phyloP scores from a whole-genome alignment of 108 stramenopile species.

The Skeletonema grethae region DNA sequence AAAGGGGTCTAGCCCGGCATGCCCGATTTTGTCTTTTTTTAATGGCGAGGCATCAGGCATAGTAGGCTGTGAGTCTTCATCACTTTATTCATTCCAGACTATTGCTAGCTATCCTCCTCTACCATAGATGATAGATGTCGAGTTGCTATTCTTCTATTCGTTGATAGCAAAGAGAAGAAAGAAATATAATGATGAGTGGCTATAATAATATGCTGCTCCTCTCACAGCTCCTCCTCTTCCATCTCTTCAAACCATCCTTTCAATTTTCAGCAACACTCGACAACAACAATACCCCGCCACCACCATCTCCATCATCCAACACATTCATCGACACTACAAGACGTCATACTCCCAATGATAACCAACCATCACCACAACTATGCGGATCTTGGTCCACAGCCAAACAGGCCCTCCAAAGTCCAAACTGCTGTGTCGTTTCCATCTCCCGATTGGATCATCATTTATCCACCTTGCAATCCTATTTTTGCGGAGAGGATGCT shows the following conservation, averaged over 20 bases:
- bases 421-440: slow-evolving; percentile 49
- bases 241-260: background rate
- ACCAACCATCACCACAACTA: background rate
- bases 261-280: background rate
- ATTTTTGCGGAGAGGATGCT: slow-evolving; percentile 40
- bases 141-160: too few relatives aligned
- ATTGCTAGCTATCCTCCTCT: too few relatives aligned
- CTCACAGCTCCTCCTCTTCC: background rate
- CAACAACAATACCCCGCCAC: background rate
- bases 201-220: background rate
- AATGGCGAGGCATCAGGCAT: too few relatives aligned
- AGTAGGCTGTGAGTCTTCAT: too few relatives aligned
- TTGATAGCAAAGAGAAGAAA: background rate
- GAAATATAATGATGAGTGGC: background rate
- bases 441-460: slow-evolving; percentile 34
- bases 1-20: too few relatives aligned
- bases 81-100: too few relatives aligned
- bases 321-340: too few relatives aligned
- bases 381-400: slow-evolving; percentile 31
- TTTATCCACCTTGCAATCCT: slow-evolving; percentile 27
- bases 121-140: too few relatives aligned
- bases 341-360: too few relatives aligned
- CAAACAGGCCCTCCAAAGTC: slow-evolving; percentile 41
- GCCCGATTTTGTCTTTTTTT: too few relatives aligned
- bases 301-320: too few relatives aligned